Percentiles rank a stretch among this genome's conserved stretches.
phyloP scores from a whole-genome alignment of 2,329 filamentous ascomycete species.

The Arachnopeziza araneosa region DNA sequence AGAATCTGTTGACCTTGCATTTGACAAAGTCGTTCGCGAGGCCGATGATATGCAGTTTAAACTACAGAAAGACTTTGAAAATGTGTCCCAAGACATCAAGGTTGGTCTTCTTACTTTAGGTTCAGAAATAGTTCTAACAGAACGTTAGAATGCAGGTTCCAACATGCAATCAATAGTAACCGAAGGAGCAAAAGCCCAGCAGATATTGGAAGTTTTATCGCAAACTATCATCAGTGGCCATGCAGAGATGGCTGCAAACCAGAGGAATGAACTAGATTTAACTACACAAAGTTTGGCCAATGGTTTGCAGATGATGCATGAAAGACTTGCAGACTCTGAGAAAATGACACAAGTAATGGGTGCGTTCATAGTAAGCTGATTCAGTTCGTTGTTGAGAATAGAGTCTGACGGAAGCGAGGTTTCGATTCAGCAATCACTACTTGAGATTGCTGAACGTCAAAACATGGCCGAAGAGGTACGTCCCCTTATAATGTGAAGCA shows the following conservation, averaged over 20 bases:
- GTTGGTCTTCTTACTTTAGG: constrained; percentile 8
- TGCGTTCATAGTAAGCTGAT: constrained; percentile 16
- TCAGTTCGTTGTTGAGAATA: background rate
- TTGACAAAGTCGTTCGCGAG: constrained; percentile 18
- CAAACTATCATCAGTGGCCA: constrained; percentile 18
- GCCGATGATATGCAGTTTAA: constrained; percentile 19
- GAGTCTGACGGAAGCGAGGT: constrained; percentile 10
- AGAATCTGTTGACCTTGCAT: constrained; percentile 18
- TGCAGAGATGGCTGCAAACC: constrained; percentile 25
- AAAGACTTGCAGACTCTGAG: constrained; percentile 19
- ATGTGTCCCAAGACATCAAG: constrained; percentile 18
- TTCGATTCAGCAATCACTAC: constrained; percentile 12
- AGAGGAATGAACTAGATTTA: constrained; percentile 23
- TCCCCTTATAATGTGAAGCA: background rate
- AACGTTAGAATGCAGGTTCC: constrained; percentile 13
- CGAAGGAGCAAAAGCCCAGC: constrained; percentile 10
- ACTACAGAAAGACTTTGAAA: constrained; percentile 20
- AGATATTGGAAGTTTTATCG: constrained; percentile 14
- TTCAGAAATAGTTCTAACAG: constrained; percentile 1
- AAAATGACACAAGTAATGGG: constrained; percentile 13
- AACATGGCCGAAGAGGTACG: constrained; percentile 21
- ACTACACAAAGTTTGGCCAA: constrained; percentile 17
- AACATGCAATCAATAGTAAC: constrained; percentile 15
- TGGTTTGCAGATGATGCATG: constrained; percentile 18
- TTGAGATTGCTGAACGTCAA: constrained; percentile 19